Conservation (phyloP, 345 rosid genomes). For the Ceriops zippeliana region DNA sequence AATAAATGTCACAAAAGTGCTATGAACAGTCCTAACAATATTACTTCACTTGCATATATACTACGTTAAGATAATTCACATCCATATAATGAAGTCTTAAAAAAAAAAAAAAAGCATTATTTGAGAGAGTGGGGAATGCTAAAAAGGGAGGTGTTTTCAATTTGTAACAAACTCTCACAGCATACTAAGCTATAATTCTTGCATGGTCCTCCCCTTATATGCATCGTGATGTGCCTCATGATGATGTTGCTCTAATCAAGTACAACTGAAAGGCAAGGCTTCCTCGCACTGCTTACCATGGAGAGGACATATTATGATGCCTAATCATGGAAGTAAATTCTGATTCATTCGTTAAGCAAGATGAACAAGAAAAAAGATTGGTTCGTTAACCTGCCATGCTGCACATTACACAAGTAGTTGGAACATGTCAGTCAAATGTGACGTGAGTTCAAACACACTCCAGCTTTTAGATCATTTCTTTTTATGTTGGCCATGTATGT, state of each 20-base stretch:
- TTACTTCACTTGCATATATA: no score
- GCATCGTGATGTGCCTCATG: slow-evolving; percentile 21
- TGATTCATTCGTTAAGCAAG: slow-evolving; percentile 4
- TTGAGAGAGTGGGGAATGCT: slow-evolving; percentile 14
- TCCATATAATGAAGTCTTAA: no score
- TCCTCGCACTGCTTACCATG: slow-evolving; percentile 23
- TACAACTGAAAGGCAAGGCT: slow-evolving; percentile 21
- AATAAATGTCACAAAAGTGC: no score
- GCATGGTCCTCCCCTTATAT: slow-evolving; percentile 17
- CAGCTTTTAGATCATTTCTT: slow-evolving; percentile 3
- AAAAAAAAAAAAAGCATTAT: slow-evolving; percentile 2
- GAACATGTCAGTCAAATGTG: slow-evolving; percentile 7
- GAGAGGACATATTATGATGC: slow-evolving; percentile 19
- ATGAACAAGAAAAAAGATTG: no score
- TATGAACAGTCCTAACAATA: no score
- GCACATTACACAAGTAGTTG: slow-evolving; percentile 29
- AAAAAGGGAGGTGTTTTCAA: no score
- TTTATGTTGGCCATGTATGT: no score
- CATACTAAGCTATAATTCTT: slow-evolving; percentile 16
- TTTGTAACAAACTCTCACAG: no score
- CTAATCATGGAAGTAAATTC: slow-evolving; percentile 18
- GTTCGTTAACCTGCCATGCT: slow-evolving; percentile 1
- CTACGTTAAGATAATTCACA: no score
- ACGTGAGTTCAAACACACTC: not conserved
- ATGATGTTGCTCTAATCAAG: slow-evolving; percentile 33